Percentiles rank a stretch among this genome's conserved stretches.
Evolutionary conservation across 352 stramenopile species (phyloP).

Genomic region (Phytophthora cryptogea): DNA sequence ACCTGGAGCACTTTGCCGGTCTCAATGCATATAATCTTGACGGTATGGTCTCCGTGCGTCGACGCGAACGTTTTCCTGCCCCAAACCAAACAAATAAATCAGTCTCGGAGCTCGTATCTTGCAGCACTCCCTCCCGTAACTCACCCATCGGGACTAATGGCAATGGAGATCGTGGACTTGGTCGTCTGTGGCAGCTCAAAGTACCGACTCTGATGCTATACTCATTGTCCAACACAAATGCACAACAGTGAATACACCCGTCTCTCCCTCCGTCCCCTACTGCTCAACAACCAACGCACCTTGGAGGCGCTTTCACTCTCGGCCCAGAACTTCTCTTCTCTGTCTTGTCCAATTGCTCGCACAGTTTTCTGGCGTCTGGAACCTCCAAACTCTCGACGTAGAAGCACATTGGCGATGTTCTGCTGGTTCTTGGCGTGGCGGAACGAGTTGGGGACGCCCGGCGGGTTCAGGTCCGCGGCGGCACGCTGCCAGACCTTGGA

Average conservation of each 20-base stretch:
- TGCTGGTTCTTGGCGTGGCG: constrained; percentile 60
- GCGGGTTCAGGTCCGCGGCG: constrained; percentile 68
- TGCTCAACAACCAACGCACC: constrained; percentile 32
- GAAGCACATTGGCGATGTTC: constrained; percentile 72
- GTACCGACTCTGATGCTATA: constrained; percentile 83
- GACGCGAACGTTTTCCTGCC: constrained; percentile 93
- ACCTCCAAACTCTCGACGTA: constrained; percentile 60
- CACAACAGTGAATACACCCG: background rate
- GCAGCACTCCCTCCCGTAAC: constrained; percentile 3
- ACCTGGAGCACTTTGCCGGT: constrained; percentile 88
- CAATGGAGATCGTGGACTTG: constrained; percentile 89
- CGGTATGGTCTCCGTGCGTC: constrained; percentile 98
- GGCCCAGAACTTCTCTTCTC: constrained; percentile 75
- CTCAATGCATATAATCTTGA: constrained; percentile 97
- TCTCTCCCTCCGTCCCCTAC: background rate
- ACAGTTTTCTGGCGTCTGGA: constrained; percentile 47
- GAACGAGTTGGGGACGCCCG: constrained; percentile 79
- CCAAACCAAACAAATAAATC: background rate
- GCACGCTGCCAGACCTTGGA: constrained; percentile 77
- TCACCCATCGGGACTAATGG: constrained; percentile 85
- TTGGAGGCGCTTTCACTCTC: constrained; percentile 79
- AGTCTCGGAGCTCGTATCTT: background rate
- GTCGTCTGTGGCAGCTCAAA: constrained; percentile 86
- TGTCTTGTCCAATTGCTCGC: constrained; percentile 48
- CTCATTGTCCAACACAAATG: background rate